Percentiles rank a stretch among this genome's conserved stretches.
These are phyloP conservation scores for Alternaria brassicae DNA, from an alignment of 2,329 filamentous ascomycete genomes.

Conservation along the genomic window DNA sequence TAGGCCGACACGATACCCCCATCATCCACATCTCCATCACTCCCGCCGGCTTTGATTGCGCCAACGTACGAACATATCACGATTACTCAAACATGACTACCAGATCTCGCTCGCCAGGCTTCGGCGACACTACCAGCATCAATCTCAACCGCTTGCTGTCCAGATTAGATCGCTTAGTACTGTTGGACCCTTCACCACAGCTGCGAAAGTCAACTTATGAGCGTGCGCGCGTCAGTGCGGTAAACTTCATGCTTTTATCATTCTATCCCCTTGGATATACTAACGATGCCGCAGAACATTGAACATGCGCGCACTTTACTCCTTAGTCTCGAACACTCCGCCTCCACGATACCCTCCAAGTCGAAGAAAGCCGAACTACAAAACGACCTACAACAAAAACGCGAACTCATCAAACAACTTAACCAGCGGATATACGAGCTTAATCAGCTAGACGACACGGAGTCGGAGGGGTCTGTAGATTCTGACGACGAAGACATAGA, in stretches of 20 bases:
- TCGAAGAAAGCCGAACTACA: conserved; percentile 67
- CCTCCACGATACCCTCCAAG: conserved; percentile 54
- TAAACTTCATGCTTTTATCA: conserved; percentile 46
- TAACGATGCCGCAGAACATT: conserved; percentile 64
- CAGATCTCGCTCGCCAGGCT: conserved; percentile 30
- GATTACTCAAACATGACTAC: conserved; percentile 26
- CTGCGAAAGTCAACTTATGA: conserved; percentile 71
- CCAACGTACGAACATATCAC: background rate
- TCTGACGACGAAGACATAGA: conserved; percentile 55
- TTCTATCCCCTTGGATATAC: background rate
- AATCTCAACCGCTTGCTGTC: conserved; percentile 70
- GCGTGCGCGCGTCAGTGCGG: conserved; percentile 64
- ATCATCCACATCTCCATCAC: background rate
- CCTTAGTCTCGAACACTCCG: conserved; percentile 73
- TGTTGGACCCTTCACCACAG: conserved; percentile 66
- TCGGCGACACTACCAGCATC: conserved; percentile 40
- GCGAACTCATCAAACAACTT: conserved; percentile 70
- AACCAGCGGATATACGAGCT: conserved; percentile 72
- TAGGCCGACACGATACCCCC: background rate
- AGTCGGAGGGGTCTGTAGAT: conserved; percentile 45
- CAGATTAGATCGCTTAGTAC: conserved; percentile 70
- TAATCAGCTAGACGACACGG: conserved; percentile 62
- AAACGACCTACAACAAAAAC: conserved; percentile 68
- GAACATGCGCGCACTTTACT: conserved; percentile 74
- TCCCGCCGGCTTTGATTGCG: background rate